Evolutionary conservation across 2,329 filamentous ascomycete species (phyloP).

Genomic region (Tolypocladium paradoxum): DNA sequence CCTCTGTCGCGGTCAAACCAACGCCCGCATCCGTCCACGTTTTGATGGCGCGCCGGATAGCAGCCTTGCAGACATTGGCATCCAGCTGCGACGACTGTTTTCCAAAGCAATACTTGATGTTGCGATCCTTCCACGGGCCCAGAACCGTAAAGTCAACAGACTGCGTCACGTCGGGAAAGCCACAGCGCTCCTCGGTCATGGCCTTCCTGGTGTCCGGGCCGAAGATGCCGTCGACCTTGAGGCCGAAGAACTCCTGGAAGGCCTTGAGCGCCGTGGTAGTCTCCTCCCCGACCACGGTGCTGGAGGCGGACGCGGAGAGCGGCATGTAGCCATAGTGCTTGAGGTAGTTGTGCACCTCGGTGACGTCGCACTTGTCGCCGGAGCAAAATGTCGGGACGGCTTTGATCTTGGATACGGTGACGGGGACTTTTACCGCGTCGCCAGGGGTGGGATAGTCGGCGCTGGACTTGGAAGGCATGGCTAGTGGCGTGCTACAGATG

Average conservation of each 20-base stretch:
- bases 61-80: neutral
- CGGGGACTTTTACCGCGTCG: neutral
- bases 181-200: slow-evolving; percentile 1
- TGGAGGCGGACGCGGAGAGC: neutral
- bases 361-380: neutral
- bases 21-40: neutral
- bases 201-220: neutral
- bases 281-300: neutral
- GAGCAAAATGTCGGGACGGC: neutral
- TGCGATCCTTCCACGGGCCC: slow-evolving; percentile 1
- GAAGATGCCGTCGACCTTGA: neutral
- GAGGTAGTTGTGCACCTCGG: slow-evolving; percentile 1
- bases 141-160: slow-evolving; percentile 1
- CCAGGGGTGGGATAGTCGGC: neutral
- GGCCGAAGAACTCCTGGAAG: neutral
- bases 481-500: too few relatives aligned
- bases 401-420: slow-evolving; percentile 1
- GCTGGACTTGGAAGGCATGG: too few relatives aligned
- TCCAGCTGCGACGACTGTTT: neutral
- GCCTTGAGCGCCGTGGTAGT: neutral
- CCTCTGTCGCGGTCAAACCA: neutral
- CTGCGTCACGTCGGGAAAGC: neutral
- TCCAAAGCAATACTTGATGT: neutral
- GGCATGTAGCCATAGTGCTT: slow-evolving; percentile 3
- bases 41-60: neutral